These are phyloP conservation scores for Parsonsia alboflavescens DNA, from an alignment of 257 asterid genomes.

Conservation along the genomic window DNA sequence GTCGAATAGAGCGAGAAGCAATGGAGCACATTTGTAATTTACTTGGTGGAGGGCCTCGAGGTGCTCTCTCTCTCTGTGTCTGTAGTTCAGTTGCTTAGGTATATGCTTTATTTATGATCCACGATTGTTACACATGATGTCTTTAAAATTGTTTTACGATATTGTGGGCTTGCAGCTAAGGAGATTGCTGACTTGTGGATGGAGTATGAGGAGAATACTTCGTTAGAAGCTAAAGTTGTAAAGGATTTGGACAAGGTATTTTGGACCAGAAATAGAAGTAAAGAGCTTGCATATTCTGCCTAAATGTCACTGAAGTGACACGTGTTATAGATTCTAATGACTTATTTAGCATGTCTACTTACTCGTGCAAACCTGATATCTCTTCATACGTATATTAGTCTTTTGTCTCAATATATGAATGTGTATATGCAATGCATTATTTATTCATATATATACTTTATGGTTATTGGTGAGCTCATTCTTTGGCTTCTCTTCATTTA, in stretches of 20 bases:
- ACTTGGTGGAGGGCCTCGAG: constrained; percentile 88
- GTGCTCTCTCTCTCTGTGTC: constrained; percentile 33
- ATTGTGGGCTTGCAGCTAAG: constrained; percentile 50
- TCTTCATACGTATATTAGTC: neutral
- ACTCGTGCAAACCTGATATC: neutral
- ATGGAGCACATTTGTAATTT: constrained; percentile 77
- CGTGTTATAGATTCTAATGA: neutral
- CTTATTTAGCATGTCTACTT: neutral
- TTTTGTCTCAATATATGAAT: neutral
- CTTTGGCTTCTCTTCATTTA: constrained; percentile 27
- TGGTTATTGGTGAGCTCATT: neutral
- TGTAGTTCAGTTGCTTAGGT: neutral
- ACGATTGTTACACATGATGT: neutral
- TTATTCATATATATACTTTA: neutral
- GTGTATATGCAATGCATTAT: neutral
- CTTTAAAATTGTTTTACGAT: constrained; percentile 1
- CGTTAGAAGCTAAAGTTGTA: constrained; percentile 91
- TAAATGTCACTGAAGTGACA: too few relatives aligned
- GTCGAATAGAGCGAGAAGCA: constrained; percentile 75
- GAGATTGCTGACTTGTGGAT: constrained; percentile 84
- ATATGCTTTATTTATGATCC: neutral
- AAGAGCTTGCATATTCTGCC: too few relatives aligned
- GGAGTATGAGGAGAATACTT: constrained; percentile 84
- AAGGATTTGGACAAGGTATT: constrained; percentile 95
- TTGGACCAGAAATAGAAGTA: neutral